Evolutionary conservation across 1,284 basidiomycete genomes (phyloP).

Genomic region (Tilletiopsis washingtonensis): DNA sequence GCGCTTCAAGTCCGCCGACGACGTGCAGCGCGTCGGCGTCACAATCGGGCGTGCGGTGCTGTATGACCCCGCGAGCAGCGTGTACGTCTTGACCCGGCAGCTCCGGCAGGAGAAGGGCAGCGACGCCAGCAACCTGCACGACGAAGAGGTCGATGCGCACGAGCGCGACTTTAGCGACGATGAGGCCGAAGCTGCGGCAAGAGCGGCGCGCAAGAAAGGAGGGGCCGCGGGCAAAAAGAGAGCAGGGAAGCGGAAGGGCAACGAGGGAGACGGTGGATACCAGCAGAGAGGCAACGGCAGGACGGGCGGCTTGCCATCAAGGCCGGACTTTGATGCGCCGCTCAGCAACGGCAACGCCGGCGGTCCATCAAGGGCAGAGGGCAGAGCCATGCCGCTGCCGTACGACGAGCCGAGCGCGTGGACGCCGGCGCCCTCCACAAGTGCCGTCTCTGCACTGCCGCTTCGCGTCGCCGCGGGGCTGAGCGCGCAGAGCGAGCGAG

Average conservation of each 20-base stretch:
- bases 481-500: too few relatives aligned
- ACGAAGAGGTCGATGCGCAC: conserved; percentile 76
- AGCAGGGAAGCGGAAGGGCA: neutral
- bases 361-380: neutral
- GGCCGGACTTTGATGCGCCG: neutral
- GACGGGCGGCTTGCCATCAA: neutral
- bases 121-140: conserved; percentile 83
- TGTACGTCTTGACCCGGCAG: conserved; percentile 66
- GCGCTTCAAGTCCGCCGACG: conserved; percentile 50
- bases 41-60: conserved; percentile 53
- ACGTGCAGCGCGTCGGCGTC: conserved; percentile 30
- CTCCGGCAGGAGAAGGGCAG: conserved; percentile 63
- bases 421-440: too few relatives aligned
- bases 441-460: too few relatives aligned
- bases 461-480: too few relatives aligned
- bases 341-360: neutral
- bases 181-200: conserved; percentile 61
- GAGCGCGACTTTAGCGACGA: conserved; percentile 86
- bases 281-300: neutral
- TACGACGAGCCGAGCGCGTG: too few relatives aligned
- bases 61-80: conserved; percentile 67
- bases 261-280: neutral
- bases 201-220: neutral
- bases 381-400: neutral
- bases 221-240: neutral